phyloP scores from a whole-genome alignment of 495 filamentous ascomycete species.

The Annulohypoxylon stygium region DNA sequence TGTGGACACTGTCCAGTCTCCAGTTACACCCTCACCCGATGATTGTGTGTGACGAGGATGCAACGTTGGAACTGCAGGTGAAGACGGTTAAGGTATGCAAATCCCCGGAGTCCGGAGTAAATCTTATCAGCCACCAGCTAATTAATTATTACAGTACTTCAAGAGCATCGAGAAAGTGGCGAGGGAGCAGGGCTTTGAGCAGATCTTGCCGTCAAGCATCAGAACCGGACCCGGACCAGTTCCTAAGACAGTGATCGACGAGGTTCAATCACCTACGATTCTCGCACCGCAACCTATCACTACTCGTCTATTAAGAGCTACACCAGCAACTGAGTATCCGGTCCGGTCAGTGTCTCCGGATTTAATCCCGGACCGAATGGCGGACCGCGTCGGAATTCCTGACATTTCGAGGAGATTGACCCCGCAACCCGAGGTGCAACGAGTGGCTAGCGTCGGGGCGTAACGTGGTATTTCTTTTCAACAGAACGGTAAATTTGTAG shows the following conservation, averaged over 20 bases:
- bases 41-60: slow-evolving; percentile 88
- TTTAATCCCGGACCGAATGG: slow-evolving; percentile 76
- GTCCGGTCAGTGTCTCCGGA: slow-evolving; percentile 66
- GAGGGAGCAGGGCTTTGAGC: slow-evolving; percentile 67
- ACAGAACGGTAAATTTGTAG: slow-evolving; percentile 15
- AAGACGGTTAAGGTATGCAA: slow-evolving; percentile 81
- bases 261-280: slow-evolving; percentile 60
- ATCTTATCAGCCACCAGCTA: slow-evolving; percentile 16
- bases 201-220: slow-evolving; percentile 66
- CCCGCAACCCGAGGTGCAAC: slow-evolving; percentile 56
- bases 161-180: slow-evolving; percentile 75
- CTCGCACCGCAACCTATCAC: slow-evolving; percentile 62
- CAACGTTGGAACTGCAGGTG: slow-evolving; percentile 83
- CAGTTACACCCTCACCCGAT: slow-evolving; percentile 84
- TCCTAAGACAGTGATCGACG: slow-evolving; percentile 50
- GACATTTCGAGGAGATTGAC: slow-evolving; percentile 59
- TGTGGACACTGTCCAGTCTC: slow-evolving; percentile 87
- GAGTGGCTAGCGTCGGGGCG: slow-evolving; percentile 49
- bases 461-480: slow-evolving; percentile 22
- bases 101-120: neutral
- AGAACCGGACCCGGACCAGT: slow-evolving; percentile 54
- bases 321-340: slow-evolving; percentile 63
- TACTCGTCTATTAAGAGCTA: slow-evolving; percentile 58
- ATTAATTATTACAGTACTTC: slow-evolving; percentile 66
- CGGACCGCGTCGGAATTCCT: slow-evolving; percentile 70